These are phyloP conservation scores for Saccharomycopsis schoenii DNA, from an alignment of 805 yeast genomes.

Conservation along the genomic window DNA sequence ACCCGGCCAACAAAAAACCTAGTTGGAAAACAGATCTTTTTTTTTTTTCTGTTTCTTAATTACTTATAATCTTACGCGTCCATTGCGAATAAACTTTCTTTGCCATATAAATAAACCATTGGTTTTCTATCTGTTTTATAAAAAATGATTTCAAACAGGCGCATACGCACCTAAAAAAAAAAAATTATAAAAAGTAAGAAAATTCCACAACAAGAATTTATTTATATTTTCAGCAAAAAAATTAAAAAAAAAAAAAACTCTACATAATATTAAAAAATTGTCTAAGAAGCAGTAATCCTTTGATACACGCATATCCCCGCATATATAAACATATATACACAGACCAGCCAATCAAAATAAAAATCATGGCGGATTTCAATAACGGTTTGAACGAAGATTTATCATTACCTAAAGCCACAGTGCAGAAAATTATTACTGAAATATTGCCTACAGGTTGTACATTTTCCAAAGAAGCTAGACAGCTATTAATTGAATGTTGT, in stretches of 20 bases:
- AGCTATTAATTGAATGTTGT: constrained; percentile 91
- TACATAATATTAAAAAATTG: too few relatives aligned
- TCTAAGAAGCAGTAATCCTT: not conserved
- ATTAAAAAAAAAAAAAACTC: not conserved
- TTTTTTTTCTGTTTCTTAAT: too few relatives aligned
- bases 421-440: constrained; percentile 87
- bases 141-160: not conserved
- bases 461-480: constrained; percentile 88
- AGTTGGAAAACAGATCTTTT: not conserved
- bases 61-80: not conserved
- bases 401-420: constrained; percentile 64
- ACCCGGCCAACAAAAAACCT: too few relatives aligned
- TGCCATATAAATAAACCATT: not conserved
- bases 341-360: not conserved
- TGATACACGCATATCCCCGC: not conserved
- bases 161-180: not conserved
- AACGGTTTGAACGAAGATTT: constrained; percentile 30
- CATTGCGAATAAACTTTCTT: not conserved
- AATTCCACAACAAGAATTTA: constrained; percentile 1
- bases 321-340: not conserved
- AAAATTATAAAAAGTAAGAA: not conserved
- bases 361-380: constrained; percentile 21
- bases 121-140: not conserved
- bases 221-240: not conserved
- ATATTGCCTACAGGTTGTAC: constrained; percentile 81